These are phyloP conservation scores for Phyllosticta paracitricarpa DNA, from an alignment of 2,329 filamentous ascomycete genomes.

Conservation along the genomic window DNA sequence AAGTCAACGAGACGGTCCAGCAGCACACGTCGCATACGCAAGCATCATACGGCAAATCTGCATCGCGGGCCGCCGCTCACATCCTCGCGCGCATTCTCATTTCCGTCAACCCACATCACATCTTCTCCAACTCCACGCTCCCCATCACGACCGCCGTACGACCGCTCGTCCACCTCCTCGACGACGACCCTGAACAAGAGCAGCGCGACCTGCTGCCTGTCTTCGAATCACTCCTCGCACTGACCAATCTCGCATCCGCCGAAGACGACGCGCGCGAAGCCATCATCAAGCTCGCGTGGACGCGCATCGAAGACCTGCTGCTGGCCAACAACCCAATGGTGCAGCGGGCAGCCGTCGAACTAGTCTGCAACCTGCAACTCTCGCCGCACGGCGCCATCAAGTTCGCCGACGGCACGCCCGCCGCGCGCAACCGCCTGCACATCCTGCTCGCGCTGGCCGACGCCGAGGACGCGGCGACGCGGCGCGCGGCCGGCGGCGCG, in stretches of 20 bases:
- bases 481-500: slow-evolving; percentile 78
- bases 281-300: slow-evolving; percentile 68
- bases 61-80: slow-evolving; percentile 56
- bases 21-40: slow-evolving; percentile 32
- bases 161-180: slow-evolving; percentile 66
- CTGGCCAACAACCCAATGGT: slow-evolving; percentile 66
- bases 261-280: slow-evolving; percentile 53
- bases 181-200: slow-evolving; percentile 51
- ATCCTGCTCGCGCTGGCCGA: slow-evolving; percentile 82
- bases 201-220: slow-evolving; percentile 66
- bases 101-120: slow-evolving; percentile 70
- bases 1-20: slow-evolving; percentile 54
- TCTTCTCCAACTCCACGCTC: slow-evolving; percentile 72
- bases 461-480: slow-evolving; percentile 67
- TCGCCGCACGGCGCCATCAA: slow-evolving; percentile 55
- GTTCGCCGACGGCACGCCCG: slow-evolving; percentile 57
- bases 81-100: slow-evolving; percentile 79
- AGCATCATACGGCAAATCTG: slow-evolving; percentile 29
- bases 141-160: slow-evolving; percentile 69
- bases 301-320: slow-evolving; percentile 67
- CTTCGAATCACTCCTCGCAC: slow-evolving; percentile 82
- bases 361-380: slow-evolving; percentile 83
- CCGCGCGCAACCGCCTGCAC: slow-evolving; percentile 65
- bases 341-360: slow-evolving; percentile 73
- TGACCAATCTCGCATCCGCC: slow-evolving; percentile 81